phyloP scores from a whole-genome alignment of 1,139 yeast species.

The Saccharomyces uvarum region DNA sequence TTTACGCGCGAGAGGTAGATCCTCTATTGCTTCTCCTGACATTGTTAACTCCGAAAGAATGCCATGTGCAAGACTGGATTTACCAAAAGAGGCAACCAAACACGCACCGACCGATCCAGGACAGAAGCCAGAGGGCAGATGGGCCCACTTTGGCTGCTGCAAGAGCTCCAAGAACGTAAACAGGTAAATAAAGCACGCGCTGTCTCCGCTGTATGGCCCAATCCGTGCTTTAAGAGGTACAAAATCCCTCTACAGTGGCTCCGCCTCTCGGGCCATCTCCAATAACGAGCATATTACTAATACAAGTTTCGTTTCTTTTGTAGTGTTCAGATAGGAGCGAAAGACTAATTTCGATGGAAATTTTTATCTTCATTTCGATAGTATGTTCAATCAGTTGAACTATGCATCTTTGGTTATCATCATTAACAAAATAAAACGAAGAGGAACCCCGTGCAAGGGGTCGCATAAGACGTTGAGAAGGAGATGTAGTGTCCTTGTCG shows the following conservation, averaged over 20 bases:
- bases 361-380: constrained; percentile 28
- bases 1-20: not conserved
- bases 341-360: constrained; percentile 34
- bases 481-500: not conserved
- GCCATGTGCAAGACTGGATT: not conserved
- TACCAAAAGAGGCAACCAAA: not conserved
- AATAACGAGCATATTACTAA: not conserved
- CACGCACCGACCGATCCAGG: not conserved
- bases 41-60: not conserved
- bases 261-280: not conserved
- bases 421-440: constrained; percentile 10
- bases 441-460: not conserved
- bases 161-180: not conserved
- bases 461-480: not conserved
- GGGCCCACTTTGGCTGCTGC: not conserved
- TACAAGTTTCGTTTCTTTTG: not conserved
- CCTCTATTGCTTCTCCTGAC: not conserved
- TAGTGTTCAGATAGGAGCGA: constrained; percentile 35
- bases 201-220: not conserved
- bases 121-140: not conserved
- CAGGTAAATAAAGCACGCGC: not conserved
- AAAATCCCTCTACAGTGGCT: not conserved
- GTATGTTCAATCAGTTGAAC: constrained; percentile 31
- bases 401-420: constrained; percentile 31
- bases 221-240: not conserved